Percentiles rank a stretch among this genome's conserved stretches.
Conservation (phyloP, 768 basidiomycete genomes). For the Psilocybe cubensis region DNA sequence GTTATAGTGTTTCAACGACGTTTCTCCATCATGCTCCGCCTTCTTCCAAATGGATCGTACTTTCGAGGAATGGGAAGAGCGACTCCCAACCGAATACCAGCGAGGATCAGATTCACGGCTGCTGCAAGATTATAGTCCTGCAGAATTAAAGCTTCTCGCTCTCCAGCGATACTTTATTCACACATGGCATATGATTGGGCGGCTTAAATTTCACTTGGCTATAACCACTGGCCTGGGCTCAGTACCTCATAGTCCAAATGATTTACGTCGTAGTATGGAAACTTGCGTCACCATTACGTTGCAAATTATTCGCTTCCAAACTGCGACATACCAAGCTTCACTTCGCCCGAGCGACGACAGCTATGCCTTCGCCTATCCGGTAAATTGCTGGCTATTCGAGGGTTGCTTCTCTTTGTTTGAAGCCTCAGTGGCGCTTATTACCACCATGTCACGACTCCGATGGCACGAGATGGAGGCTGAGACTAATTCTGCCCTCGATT, state of each 20-base stretch:
- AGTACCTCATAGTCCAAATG: slow-evolving; percentile 24
- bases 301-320: slow-evolving; percentile 47
- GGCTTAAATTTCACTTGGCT: slow-evolving; percentile 48
- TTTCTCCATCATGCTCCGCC: slow-evolving; percentile 34
- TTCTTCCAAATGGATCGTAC: slow-evolving; percentile 47
- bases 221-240: slow-evolving; percentile 39
- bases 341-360: slow-evolving; percentile 22
- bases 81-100: slow-evolving; percentile 44
- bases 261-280: slow-evolving; percentile 36
- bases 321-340: slow-evolving; percentile 36
- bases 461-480: slow-evolving; percentile 40
- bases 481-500: slow-evolving; percentile 39
- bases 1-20: slow-evolving; percentile 37
- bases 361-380: slow-evolving; percentile 28
- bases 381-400: slow-evolving; percentile 43
- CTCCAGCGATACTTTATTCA: slow-evolving; percentile 48
- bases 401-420: slow-evolving; percentile 51
- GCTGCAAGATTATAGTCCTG: slow-evolving; percentile 28
- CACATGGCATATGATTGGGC: slow-evolving; percentile 49
- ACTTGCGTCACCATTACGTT: slow-evolving; percentile 42
- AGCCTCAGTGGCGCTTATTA: slow-evolving; percentile 48
- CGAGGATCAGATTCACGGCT: slow-evolving; percentile 30
- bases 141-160: slow-evolving; percentile 34
- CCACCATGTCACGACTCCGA: slow-evolving; percentile 42
- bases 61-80: slow-evolving; percentile 46